Conservation (phyloP, 23 red algal species). For the Gracilaria domingensis region DNA sequence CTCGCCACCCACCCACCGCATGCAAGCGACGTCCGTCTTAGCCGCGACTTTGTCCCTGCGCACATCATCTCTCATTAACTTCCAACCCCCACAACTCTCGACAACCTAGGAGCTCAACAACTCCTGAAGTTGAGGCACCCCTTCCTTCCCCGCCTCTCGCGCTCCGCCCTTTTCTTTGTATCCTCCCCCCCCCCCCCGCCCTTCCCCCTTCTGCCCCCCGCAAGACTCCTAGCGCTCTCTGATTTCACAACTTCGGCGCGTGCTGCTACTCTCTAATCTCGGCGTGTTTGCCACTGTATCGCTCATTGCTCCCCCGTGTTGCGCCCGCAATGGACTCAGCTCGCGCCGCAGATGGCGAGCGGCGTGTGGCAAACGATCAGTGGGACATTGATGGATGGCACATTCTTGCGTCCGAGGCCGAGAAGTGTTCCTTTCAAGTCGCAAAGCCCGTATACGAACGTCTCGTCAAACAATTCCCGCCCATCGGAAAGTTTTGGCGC, state of each 20-base stretch:
- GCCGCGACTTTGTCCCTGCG: too few relatives aligned
- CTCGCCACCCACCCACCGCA: too few relatives aligned
- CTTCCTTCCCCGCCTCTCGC: background rate
- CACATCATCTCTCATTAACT: too few relatives aligned
- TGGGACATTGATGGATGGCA: constrained; percentile 75
- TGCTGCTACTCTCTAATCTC: background rate
- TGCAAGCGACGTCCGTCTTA: too few relatives aligned
- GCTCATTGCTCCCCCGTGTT: background rate
- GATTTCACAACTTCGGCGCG: background rate
- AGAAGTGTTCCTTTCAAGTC: constrained; percentile 22
- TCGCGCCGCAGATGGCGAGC: constrained; percentile 61
- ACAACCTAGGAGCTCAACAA: too few relatives aligned
- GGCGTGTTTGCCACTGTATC: background rate
- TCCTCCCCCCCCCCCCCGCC: too few relatives aligned
- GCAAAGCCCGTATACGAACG: constrained; percentile 65
- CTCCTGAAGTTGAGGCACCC: too few relatives aligned
- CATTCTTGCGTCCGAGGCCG: constrained; percentile 63
- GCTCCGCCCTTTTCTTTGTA: background rate
- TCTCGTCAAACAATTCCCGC: constrained; percentile 64
- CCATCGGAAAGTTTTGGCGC: constrained; percentile 67
- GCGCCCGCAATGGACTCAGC: constrained; percentile 49
- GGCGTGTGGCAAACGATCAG: constrained; percentile 55
- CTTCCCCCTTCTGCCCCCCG: background rate
- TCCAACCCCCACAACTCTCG: too few relatives aligned
- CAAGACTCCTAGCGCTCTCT: background rate